A percentile compares a stretch with the other conserved stretches of the same genome.
These are phyloP conservation scores for Cladochytrium replicatum DNA, from an alignment of 192 early-diverging fungal genomes.

Conservation along the genomic window DNA sequence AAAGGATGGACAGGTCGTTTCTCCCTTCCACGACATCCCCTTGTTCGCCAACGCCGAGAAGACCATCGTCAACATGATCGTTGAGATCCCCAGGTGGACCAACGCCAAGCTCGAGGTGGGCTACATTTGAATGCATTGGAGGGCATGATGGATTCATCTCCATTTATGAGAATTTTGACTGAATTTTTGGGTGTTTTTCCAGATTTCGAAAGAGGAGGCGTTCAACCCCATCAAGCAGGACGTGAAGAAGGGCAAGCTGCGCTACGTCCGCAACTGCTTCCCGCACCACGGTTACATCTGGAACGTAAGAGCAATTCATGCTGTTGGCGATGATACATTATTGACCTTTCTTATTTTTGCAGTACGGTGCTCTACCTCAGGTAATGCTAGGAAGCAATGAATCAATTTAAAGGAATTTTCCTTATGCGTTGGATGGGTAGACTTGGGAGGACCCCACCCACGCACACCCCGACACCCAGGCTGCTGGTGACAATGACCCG, in stretches of 20 bases:
- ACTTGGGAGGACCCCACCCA: conserved; percentile 98
- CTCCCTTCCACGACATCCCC: conserved; percentile 98
- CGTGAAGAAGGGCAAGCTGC: conserved; percentile 97
- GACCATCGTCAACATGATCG: conserved; percentile 94
- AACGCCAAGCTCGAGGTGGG: conserved; percentile 92
- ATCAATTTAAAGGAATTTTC: too few relatives aligned
- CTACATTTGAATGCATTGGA: background rate
- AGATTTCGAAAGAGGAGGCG: conserved; percentile 90
- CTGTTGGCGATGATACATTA: background rate
- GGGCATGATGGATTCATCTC: conserved; percentile 10
- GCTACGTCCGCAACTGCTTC: conserved; percentile 97
- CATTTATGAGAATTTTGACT: too few relatives aligned
- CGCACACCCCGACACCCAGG: conserved; percentile 87
- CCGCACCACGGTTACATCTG: conserved; percentile 99
- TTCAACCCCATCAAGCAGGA: conserved; percentile 99
- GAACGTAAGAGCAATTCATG: conserved; percentile 51
- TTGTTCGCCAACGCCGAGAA: conserved; percentile 85
- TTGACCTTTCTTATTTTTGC: background rate
- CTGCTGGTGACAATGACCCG: conserved; percentile 94
- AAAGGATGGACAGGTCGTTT: conserved; percentile 70
- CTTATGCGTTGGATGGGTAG: conserved; percentile 11
- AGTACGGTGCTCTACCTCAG: conserved; percentile 93
- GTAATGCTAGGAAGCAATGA: conserved; percentile 24
- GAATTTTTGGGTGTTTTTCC: background rate
- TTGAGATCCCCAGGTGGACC: conserved; percentile 97